Evolutionary conservation across 1,284 basidiomycete genomes (phyloP).

Genomic region (Malassezia equina): DNA sequence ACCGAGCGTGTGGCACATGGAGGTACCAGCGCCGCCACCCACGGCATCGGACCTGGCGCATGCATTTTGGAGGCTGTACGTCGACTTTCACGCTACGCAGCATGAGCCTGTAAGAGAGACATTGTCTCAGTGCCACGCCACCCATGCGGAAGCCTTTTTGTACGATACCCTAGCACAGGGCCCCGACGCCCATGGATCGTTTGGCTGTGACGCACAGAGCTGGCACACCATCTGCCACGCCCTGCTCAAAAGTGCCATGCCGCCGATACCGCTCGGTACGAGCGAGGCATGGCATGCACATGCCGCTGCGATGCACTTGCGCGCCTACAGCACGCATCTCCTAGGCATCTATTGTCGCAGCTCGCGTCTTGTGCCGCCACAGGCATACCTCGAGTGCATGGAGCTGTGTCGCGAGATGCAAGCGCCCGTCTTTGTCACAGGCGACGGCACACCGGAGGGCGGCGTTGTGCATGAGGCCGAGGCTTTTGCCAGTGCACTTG

Average conservation of each 20-base stretch:
- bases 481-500: constrained; percentile 42
- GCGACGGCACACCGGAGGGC: constrained; percentile 27
- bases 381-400: constrained; percentile 30
- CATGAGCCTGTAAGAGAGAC: background rate
- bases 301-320: background rate
- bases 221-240: background rate
- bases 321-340: background rate
- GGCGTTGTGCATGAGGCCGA: constrained; percentile 45
- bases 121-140: background rate
- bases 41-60: background rate
- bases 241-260: background rate
- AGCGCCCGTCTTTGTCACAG: constrained; percentile 40
- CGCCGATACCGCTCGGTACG: background rate
- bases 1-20: background rate
- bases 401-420: constrained; percentile 28
- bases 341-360: background rate
- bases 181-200: background rate
- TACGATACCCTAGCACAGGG: background rate
- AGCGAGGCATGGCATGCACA: background rate
- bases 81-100: background rate
- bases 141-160: background rate
- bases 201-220: background rate
- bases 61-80: background rate
- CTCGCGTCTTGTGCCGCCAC: constrained; percentile 20
- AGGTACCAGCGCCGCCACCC: background rate